These are phyloP conservation scores for Fusarium pseudocircinatum DNA, from an alignment of 2,329 filamentous ascomycete genomes.

Conservation along the genomic window DNA sequence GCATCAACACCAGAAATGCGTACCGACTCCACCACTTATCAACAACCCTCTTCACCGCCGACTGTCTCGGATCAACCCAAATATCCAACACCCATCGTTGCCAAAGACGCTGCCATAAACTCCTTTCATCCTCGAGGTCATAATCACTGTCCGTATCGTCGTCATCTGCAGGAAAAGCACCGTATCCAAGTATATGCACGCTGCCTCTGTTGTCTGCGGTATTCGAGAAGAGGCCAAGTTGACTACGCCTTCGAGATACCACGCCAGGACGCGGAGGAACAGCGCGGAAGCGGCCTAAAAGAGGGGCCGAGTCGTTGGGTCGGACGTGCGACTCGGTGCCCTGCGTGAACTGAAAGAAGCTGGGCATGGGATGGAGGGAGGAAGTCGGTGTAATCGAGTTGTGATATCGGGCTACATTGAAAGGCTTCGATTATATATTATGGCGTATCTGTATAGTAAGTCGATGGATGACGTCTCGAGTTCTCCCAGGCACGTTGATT, in stretches of 20 bases:
- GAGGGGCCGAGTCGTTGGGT: constrained; percentile 65
- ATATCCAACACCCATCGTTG: constrained; percentile 58
- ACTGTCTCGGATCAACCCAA: constrained; percentile 69
- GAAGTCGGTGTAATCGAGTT: constrained; percentile 19
- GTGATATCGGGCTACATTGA: constrained; percentile 35
- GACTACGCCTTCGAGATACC: constrained; percentile 45
- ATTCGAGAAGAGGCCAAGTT: constrained; percentile 53
- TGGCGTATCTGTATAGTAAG: background rate
- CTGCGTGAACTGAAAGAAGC: constrained; percentile 74
- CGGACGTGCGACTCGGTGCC: constrained; percentile 67
- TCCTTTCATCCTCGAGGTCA: constrained; percentile 49
- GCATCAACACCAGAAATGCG: constrained; percentile 68
- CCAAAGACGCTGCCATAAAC: constrained; percentile 48
- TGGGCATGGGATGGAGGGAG: constrained; percentile 59
- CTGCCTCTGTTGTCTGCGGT: constrained; percentile 56
- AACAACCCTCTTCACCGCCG: constrained; percentile 66
- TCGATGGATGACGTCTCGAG: background rate
- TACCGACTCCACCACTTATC: constrained; percentile 73
- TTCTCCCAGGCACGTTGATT: background rate
- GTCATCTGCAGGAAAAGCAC: constrained; percentile 57
- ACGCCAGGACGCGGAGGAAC: constrained; percentile 58
- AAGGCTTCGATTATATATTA: constrained; percentile 3
- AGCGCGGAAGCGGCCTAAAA: constrained; percentile 73
- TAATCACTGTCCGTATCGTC: constrained; percentile 38
- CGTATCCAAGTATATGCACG: constrained; percentile 65